Evolutionary conservation across 2,329 filamentous ascomycete species (phyloP), one percentile per base, ranked within the genome.

Genomic region (Lachnellula cervina): DNA sequence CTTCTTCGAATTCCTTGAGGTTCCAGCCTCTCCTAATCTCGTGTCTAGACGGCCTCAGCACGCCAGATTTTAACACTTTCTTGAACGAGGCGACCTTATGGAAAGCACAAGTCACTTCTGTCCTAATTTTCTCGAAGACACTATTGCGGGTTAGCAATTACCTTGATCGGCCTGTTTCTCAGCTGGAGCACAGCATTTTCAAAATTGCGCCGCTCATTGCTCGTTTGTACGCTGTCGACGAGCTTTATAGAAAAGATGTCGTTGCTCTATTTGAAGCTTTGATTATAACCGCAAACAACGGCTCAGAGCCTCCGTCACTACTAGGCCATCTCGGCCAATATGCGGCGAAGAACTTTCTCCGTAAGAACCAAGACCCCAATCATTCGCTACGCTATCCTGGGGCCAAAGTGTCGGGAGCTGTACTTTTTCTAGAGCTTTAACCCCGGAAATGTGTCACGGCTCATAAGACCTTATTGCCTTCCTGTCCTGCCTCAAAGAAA

Each of bases 221-320:
- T 35, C 84, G 90, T 49, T 74, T 96, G 1, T 93, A 89, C 68
- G 88, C 87, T 2, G 78, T 82, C 1, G 81, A 86, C 59, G 83
- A 88, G 58, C 71, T 74, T 7, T 90, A 89, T 70, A 84, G 82
- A 63, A 76, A 78, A 14, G 80, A 86, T 2, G 81, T 88, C 1
- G 79, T 92, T 34, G 77, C 80, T 25, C 74, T 97, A 2, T 75
- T 96, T 7, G 85, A 91, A 58, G 82, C 85, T 11, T 73, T 96
- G 17, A 84, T 96, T 28, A 78, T 85, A 44, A 86, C 81, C 61
- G 86, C 88, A 23, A 82, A 82, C 58, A 75, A 78, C 16, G 74
- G 80, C 32, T 79, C 78, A n/a, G 91, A 97, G 63, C 90, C 92
- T 1, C 89, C 90, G n/a, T 97, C 93, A 6, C 78, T 99, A n/a